These are phyloP conservation scores for Fusarium neocosmosporiellum DNA, from an alignment of 2,329 filamentous ascomycete species.

Conservation along the genomic window DNA sequence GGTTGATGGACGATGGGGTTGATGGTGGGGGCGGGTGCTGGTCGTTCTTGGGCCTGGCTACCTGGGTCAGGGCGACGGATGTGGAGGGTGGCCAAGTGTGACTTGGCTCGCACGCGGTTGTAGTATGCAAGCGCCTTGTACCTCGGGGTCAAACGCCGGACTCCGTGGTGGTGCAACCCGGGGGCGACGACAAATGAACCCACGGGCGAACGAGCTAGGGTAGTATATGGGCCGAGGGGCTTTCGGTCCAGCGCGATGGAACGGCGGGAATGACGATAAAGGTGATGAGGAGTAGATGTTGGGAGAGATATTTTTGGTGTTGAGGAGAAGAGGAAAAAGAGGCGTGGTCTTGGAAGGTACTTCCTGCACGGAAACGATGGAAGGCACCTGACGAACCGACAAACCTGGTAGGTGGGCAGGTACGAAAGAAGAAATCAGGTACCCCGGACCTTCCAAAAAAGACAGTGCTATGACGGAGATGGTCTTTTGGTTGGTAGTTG, in stretches of 20 bases:
- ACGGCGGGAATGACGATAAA: background rate
- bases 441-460: conserved; percentile 28
- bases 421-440: conserved; percentile 7
- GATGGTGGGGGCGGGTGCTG: conserved; percentile 25
- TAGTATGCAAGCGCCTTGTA: conserved; percentile 25
- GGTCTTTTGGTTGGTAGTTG: conserved; percentile 9
- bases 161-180: conserved; percentile 29
- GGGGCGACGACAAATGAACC: conserved; percentile 16
- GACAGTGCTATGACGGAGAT: conserved; percentile 6
- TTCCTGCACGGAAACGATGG: background rate
- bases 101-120: conserved; percentile 16
- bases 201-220: conserved; percentile 14
- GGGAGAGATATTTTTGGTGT: background rate
- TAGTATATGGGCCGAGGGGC: background rate
- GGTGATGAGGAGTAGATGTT: conserved; percentile 4
- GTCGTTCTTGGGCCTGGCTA: conserved; percentile 4
- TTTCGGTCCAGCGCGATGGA: conserved; percentile 12
- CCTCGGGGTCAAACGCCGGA: conserved; percentile 25
- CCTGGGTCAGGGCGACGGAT: conserved; percentile 15
- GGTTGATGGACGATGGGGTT: conserved; percentile 25
- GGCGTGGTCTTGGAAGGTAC: conserved; percentile 1
- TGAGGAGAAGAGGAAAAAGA: conserved; percentile 6
- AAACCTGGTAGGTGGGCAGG: conserved; percentile 21
- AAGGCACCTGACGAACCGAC: conserved; percentile 11
- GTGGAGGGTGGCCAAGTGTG: conserved; percentile 21